Conservation (phyloP, 257 asterid genomes). For the Paulownia fortunei region DNA sequence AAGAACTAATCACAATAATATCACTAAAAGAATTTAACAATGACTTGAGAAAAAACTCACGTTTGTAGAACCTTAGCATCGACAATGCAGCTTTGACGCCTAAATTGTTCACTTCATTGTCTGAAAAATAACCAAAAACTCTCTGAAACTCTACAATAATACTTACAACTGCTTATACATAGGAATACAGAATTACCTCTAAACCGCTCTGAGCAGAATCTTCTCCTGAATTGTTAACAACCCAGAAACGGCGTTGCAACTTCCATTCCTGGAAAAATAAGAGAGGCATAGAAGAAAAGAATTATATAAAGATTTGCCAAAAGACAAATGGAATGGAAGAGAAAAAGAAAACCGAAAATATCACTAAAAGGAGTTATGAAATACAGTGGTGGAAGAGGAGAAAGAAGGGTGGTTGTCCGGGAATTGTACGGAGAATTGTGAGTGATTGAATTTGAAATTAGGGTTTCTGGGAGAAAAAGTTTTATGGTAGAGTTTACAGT, state of each 20-base stretch:
- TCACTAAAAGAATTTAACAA: not conserved
- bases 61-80: constrained; percentile 79
- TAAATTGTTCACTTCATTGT: constrained; percentile 57
- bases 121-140: constrained; percentile 44
- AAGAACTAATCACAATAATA: constrained; percentile 1
- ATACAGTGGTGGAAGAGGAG: constrained; percentile 29
- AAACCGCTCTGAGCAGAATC: constrained; percentile 38
- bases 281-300: not conserved
- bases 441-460: constrained; percentile 34
- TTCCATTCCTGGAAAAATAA: constrained; percentile 35
- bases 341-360: not conserved
- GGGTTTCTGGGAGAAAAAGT: constrained; percentile 44
- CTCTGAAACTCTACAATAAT: not conserved
- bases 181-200: constrained; percentile 33
- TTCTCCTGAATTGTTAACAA: constrained; percentile 44
- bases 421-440: constrained; percentile 26
- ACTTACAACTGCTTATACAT: not conserved
- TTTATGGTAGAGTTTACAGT: constrained; percentile 31
- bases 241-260: constrained; percentile 30
- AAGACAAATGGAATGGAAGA: not conserved
- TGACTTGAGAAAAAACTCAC: constrained; percentile 46
- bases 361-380: not conserved
- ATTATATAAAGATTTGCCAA: not conserved
- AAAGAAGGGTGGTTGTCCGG: constrained; percentile 18
- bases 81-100: constrained; percentile 84